Conservation (phyloP, 306 rosid species). For the Datisca glomerata region DNA sequence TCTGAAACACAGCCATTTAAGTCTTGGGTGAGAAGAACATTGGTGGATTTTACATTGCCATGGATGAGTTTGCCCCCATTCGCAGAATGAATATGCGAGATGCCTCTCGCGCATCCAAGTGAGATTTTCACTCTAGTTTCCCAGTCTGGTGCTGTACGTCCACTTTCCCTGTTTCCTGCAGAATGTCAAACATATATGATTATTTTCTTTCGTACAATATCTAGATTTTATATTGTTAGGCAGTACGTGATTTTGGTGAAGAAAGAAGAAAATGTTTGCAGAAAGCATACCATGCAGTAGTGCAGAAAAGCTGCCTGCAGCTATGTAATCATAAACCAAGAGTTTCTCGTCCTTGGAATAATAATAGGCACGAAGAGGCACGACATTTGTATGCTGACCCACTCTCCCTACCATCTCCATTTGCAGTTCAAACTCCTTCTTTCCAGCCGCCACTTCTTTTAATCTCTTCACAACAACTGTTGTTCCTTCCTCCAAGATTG, state of each 20-base stretch:
- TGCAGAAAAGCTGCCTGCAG: conserved; percentile 22
- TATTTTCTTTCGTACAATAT: conserved; percentile 1
- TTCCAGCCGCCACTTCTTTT: conserved; percentile 26
- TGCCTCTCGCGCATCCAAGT: conserved; percentile 69
- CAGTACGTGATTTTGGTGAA: too few species aligned
- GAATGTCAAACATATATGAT: neutral
- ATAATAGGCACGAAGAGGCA: conserved; percentile 31
- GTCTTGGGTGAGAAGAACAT: conserved; percentile 58
- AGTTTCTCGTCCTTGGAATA: conserved; percentile 32
- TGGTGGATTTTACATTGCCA: conserved; percentile 86
- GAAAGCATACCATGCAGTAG: conserved; percentile 23
- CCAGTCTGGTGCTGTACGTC: conserved; percentile 63
- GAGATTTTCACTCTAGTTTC: conserved; percentile 62
- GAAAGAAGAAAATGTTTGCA: neutral
- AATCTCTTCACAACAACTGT: conserved; percentile 30
- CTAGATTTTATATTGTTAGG: too few species aligned
- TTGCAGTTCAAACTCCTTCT: conserved; percentile 26
- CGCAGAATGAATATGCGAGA: conserved; percentile 68
- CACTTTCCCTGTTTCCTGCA: conserved; percentile 59
- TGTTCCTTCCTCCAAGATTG: conserved; percentile 28
- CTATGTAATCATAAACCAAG: conserved; percentile 18
- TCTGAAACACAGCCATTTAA: conserved; percentile 60
- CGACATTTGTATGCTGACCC: conserved; percentile 18
- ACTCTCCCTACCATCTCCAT: conserved; percentile 29
- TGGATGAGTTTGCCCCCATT: conserved; percentile 61